Percentiles rank a stretch among this genome's conserved stretches.
These are phyloP conservation scores for Scenedesmus sp. DNA, from an alignment of 163 green algal genomes.

Conservation along the genomic window DNA sequence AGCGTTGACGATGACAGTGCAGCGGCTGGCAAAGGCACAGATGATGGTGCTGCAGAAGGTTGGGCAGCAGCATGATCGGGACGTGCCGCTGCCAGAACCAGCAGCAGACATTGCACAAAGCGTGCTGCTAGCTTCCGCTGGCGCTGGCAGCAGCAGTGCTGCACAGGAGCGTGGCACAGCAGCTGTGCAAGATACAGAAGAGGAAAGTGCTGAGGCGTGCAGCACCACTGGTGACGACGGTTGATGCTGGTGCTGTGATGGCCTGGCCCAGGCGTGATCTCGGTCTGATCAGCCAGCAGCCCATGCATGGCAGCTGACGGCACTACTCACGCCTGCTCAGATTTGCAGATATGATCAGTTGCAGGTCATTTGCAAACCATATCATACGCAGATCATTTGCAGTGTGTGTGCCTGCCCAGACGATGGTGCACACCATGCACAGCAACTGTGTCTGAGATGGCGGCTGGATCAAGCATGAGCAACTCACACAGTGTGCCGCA, in stretches of 20 bases:
- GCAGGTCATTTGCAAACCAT: neutral
- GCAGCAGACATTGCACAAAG: neutral
- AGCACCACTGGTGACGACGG: neutral
- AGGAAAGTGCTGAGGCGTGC: neutral
- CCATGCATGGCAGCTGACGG: too few relatives aligned
- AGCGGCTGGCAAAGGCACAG: conserved; percentile 22
- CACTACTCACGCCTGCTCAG: too few relatives aligned
- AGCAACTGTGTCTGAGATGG: too few relatives aligned
- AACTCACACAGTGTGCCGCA: too few relatives aligned
- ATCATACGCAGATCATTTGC: too few relatives aligned
- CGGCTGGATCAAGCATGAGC: too few relatives aligned
- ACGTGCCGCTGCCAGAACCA: neutral
- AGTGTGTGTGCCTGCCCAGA: too few relatives aligned
- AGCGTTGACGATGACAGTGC: neutral
- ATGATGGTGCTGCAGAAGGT: conserved; percentile 6
- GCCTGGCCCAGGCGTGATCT: too few relatives aligned
- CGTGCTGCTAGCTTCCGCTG: neutral
- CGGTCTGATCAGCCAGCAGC: too few relatives aligned
- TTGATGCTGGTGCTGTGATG: neutral
- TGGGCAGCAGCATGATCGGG: neutral
- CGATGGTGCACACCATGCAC: too few relatives aligned
- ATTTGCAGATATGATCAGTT: neutral
- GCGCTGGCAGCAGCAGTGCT: neutral
- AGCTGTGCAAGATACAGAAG: neutral
- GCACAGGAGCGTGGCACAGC: neutral